These are phyloP conservation scores for Ogataea siamensis DNA, from an alignment of 805 yeast genomes.

Conservation along the genomic window DNA sequence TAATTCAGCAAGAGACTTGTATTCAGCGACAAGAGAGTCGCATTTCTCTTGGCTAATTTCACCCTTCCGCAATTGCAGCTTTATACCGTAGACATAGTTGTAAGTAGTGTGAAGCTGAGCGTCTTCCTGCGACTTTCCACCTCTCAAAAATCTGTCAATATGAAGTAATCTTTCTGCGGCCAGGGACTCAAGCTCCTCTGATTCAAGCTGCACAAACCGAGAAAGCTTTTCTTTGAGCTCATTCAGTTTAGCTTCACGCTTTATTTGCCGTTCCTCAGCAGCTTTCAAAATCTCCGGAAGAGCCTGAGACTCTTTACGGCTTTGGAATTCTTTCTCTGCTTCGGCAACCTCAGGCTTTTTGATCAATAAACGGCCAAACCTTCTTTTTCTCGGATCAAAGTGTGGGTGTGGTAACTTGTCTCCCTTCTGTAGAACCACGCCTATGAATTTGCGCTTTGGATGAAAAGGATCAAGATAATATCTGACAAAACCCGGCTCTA, in stretches of 20 bases:
- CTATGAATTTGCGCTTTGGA: slow-evolving; percentile 86
- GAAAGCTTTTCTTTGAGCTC: slow-evolving; percentile 34
- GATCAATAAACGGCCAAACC: slow-evolving; percentile 71
- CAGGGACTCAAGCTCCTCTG: slow-evolving; percentile 30
- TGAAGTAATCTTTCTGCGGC: slow-evolving; percentile 54
- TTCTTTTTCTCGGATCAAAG: slow-evolving; percentile 81
- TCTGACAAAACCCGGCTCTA: slow-evolving; percentile 90
- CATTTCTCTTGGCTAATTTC: slow-evolving; percentile 35
- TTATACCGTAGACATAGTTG: slow-evolving; percentile 44
- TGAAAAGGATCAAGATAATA: slow-evolving; percentile 95
- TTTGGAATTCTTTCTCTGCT: slow-evolving; percentile 58
- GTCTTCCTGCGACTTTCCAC: slow-evolving; percentile 56
- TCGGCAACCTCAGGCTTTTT: slow-evolving; percentile 48
- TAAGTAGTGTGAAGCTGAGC: slow-evolving; percentile 60
- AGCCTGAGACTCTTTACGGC: slow-evolving; percentile 64
- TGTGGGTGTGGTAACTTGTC: slow-evolving; percentile 80
- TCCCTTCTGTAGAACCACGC: slow-evolving; percentile 71
- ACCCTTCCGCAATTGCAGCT: slow-evolving; percentile 39
- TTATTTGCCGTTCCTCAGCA: slow-evolving; percentile 39
- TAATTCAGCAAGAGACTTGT: slow-evolving; percentile 36
- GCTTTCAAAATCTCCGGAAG: slow-evolving; percentile 49
- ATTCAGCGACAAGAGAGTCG: slow-evolving; percentile 28
- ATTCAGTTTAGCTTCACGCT: slow-evolving; percentile 34
- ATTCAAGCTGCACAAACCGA: slow-evolving; percentile 22
- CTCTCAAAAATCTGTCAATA: slow-evolving; percentile 52